These are phyloP conservation scores for Penicillium sp. DNA, from an alignment of 2,329 filamentous ascomycete genomes.

Conservation along the genomic window DNA sequence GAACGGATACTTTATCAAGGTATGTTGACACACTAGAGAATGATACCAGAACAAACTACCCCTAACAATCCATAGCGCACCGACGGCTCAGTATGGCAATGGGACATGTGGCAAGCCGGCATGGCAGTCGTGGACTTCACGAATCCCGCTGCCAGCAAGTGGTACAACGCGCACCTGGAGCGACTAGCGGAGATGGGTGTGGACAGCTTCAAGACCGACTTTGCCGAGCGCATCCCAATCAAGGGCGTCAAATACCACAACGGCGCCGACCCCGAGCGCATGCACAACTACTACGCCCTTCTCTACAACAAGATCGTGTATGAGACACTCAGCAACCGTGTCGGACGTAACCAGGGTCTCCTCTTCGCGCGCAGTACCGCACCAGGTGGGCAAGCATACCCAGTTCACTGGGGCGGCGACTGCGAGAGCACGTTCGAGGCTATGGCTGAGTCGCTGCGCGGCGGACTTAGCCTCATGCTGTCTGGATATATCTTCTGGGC, in stretches of 20 bases:
- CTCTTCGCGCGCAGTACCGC: constrained; percentile 68
- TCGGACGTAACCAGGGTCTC: constrained; percentile 56
- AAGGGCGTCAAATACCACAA: constrained; percentile 67
- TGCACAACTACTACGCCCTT: constrained; percentile 79
- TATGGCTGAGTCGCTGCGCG: constrained; percentile 69
- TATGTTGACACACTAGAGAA: constrained; percentile 9
- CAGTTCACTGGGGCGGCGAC: constrained; percentile 71
- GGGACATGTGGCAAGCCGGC: constrained; percentile 75
- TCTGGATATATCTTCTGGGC: constrained; percentile 69
- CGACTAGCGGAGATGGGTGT: constrained; percentile 67
- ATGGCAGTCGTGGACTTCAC: constrained; percentile 76
- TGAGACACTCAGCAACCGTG: constrained; percentile 58
- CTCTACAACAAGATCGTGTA: constrained; percentile 71
- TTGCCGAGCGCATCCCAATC: constrained; percentile 69
- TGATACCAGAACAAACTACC: neutral
- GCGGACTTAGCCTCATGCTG: constrained; percentile 63
- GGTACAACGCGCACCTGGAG: constrained; percentile 64
- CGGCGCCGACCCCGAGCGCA: constrained; percentile 59
- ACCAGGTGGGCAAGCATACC: constrained; percentile 68
- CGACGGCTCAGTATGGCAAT: constrained; percentile 71
- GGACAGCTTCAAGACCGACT: constrained; percentile 73
- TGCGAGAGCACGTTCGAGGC: constrained; percentile 72
- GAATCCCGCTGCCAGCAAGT: constrained; percentile 65
- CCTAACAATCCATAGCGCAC: constrained; percentile 45
- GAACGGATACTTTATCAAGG: constrained; percentile 67